A percentile compares a stretch with the other conserved stretches of the same genome.
Conservation (phyloP, 2,329 filamentous ascomycete genomes). For the Venturia asperata region DNA sequence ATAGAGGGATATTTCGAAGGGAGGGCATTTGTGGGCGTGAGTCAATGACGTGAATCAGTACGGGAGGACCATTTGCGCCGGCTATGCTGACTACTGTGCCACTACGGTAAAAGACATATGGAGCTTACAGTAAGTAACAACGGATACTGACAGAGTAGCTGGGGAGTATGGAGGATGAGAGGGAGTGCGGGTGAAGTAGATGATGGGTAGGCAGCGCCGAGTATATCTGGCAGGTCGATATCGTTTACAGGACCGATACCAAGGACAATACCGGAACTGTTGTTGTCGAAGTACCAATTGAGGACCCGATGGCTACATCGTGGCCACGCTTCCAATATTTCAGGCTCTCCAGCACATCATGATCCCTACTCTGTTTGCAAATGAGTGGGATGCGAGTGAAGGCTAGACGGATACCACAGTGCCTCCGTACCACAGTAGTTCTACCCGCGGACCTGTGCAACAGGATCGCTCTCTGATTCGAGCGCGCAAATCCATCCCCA, state of each 20-base stretch:
- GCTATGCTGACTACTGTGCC: background rate
- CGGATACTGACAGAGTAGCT: background rate
- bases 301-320: background rate
- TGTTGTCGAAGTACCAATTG: background rate
- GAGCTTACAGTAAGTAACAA: slow-evolving; percentile 1
- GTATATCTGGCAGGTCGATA: background rate
- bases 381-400: background rate
- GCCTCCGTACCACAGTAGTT: too few relatives aligned
- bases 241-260: background rate
- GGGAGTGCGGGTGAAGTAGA: background rate
- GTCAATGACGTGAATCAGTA: slow-evolving; percentile 12
- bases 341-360: background rate
- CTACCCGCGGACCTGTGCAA: background rate
- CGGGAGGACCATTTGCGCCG: background rate
- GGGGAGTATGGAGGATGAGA: background rate
- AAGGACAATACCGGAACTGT: background rate
- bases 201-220: background rate
- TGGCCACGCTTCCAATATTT: background rate
- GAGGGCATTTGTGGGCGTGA: slow-evolving; percentile 7
- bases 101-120: background rate
- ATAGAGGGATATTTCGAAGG: background rate
- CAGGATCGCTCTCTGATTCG: background rate
- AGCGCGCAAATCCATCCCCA: background rate
- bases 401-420: background rate
- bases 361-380: background rate